Evolutionary conservation across 2,329 filamentous ascomycete genomes (phyloP), one percentile per base, ranked within the genome.

Genomic region (Phyllosticta citrichinensis): DNA sequence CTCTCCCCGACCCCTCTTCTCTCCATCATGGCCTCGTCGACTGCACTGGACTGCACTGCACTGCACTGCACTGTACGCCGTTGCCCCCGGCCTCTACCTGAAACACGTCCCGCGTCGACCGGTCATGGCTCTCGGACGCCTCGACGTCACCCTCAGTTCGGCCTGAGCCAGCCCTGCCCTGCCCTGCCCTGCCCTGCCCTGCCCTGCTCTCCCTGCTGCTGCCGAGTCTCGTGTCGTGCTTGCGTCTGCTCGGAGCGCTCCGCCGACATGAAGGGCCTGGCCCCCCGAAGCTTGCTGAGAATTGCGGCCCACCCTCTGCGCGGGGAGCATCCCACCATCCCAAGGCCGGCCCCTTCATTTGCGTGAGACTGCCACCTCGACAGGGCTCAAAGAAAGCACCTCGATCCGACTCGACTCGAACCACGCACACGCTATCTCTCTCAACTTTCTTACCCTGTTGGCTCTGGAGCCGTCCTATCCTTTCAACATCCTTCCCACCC

Each of bases 381-480:
- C 58, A 61, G 47, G 58, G 58, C 58, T 60, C 52, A 40, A 35
- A 53, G 52, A 63, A 59, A 64, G 62, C 63, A 64, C 65, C 63
- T 65, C 62, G 62, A n/a, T n/a, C n/a, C n/a, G n/a, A 60, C 64
- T 56, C 58, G 11, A 25, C 51, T 25, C 17, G 17, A 25, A 17
- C 22, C 47, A 27, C 30, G 19, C 24, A 12, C 61, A 66, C 35
- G 52, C 62, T 52, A 11, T 35, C 56, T 55, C 62, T 35, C 56
- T 55, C 62, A 56, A 65, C 60, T 62, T 64, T 65, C 63, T 62
- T 65, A 62, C 64, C 61, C 64, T 58, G 63, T 68, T 73, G 70
- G 71, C 68, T 73, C 71, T 69, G 70, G 73, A 67, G 66, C 73
- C 68, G 73, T 75, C 73, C 73, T 69, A 67, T 75, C 73, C 69